Evolutionary conservation across 352 stramenopile genomes (phyloP).

Genomic region (Phytopythium aichiense): DNA sequence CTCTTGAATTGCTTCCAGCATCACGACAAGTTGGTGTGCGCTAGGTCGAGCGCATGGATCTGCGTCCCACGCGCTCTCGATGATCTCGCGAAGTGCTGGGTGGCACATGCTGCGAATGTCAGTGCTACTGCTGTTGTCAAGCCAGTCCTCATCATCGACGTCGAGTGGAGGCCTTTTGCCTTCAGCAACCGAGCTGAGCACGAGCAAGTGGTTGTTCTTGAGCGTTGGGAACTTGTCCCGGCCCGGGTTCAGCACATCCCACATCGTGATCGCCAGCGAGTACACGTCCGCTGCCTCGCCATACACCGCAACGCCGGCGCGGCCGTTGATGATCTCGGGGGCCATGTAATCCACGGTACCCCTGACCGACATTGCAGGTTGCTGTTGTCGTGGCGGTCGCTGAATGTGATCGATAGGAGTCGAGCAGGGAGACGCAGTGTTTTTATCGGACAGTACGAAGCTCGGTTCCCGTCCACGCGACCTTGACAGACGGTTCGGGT

Average conservation of each 20-base stretch:
- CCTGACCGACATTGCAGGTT: conserved; percentile 48
- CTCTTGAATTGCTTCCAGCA: conserved; percentile 43
- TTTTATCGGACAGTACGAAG: not conserved
- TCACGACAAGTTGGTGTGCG: conserved; percentile 31
- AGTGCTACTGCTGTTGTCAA: not conserved
- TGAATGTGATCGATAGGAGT: not conserved
- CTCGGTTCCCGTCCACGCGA: conserved; percentile 1
- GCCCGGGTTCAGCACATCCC: conserved; percentile 61
- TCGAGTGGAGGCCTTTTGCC: conserved; percentile 31
- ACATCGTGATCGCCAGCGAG: conserved; percentile 71
- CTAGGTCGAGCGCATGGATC: conserved; percentile 31
- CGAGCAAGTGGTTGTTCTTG: conserved; percentile 48
- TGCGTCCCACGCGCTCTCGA: conserved; percentile 40
- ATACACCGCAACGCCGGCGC: conserved; percentile 42
- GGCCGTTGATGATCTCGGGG: conserved; percentile 74
- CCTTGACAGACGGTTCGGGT: not conserved
- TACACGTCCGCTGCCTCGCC: conserved; percentile 71
- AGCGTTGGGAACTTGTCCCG: conserved; percentile 41
- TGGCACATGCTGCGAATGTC: conserved; percentile 10
- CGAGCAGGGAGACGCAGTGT: not conserved
- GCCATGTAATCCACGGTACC: conserved; percentile 81
- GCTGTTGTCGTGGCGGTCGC: not conserved
- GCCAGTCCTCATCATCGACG: not conserved
- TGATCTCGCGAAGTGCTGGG: conserved; percentile 30
- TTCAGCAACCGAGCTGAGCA: conserved; percentile 41